Evolutionary conservation across 2,329 filamentous ascomycete species (phyloP).

Genomic region (Diaporthe sp.): DNA sequence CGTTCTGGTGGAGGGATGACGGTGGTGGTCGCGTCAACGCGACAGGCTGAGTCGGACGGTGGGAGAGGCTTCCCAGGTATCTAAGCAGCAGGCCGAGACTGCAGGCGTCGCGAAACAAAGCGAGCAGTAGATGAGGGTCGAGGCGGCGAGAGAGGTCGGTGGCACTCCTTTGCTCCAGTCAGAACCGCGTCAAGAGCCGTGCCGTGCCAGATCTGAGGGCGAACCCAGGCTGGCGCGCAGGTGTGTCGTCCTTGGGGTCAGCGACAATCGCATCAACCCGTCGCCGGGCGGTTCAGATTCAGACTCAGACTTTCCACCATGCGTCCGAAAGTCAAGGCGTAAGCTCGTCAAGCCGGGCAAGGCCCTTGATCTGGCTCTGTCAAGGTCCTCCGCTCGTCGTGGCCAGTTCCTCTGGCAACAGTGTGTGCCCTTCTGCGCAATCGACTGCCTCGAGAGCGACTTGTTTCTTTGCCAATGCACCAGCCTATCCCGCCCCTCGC

Average conservation of each 20-base stretch:
- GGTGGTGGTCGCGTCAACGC: not conserved
- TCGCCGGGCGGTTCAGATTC: slow-evolving; percentile 2
- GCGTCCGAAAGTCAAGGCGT: slow-evolving; percentile 1
- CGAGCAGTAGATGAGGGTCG: slow-evolving; percentile 8
- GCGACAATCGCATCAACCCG: slow-evolving; percentile 19
- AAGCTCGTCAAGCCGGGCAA: slow-evolving; percentile 21
- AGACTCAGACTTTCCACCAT: slow-evolving; percentile 24
- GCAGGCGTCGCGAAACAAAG: slow-evolving; percentile 17
- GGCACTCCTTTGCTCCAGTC: slow-evolving; percentile 11
- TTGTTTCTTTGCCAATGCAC: slow-evolving; percentile 11
- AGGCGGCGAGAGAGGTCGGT: not conserved
- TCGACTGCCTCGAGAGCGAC: not conserved
- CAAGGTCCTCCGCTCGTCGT: slow-evolving; percentile 8
- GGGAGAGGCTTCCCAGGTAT: not conserved
- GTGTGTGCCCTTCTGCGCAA: slow-evolving; percentile 1
- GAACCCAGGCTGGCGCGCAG: slow-evolving; percentile 2
- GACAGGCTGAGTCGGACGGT: slow-evolving; percentile 13
- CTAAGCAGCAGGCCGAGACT: not conserved
- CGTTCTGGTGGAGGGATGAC: not conserved
- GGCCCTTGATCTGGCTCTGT: slow-evolving; percentile 14
- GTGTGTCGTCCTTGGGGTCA: slow-evolving; percentile 1
- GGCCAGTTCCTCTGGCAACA: slow-evolving; percentile 11
- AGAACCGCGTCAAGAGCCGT: slow-evolving; percentile 1
- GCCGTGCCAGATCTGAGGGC: slow-evolving; percentile 15
- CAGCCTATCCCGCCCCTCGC: not conserved